Percentiles rank a stretch among this genome's conserved stretches.
Evolutionary conservation across 2,329 filamentous ascomycete genomes (phyloP).

Genomic region (Sporothrix euskadiensis): DNA sequence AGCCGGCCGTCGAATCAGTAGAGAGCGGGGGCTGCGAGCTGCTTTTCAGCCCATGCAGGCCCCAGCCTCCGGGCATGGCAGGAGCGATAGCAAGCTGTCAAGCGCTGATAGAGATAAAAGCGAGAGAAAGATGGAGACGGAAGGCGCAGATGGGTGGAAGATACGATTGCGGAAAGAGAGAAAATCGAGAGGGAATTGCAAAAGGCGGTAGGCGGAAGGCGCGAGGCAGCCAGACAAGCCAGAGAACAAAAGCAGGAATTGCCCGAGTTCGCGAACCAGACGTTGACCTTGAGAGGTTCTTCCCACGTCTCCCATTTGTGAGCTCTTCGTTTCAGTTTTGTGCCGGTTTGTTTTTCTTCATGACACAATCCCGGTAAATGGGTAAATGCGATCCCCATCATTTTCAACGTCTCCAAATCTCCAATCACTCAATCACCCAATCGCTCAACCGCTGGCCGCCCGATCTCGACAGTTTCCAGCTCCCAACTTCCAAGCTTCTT

Average conservation of each 20-base stretch:
- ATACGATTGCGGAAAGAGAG: no score
- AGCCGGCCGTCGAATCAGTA: constrained; percentile 17
- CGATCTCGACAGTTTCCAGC: not conserved
- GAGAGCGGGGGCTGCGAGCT: constrained; percentile 7
- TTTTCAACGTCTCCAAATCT: not conserved
- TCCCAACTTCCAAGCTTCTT: not conserved
- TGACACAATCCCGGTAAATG: not conserved
- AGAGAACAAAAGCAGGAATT: constrained; percentile 8
- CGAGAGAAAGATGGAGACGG: not conserved
- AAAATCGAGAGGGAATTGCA: not conserved
- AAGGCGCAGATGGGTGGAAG: not conserved
- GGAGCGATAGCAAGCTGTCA: not conserved
- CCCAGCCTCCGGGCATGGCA: constrained; percentile 16
- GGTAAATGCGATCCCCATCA: not conserved
- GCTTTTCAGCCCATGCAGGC: constrained; percentile 27
- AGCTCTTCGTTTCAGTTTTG: not conserved
- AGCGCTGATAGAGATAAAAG: not conserved
- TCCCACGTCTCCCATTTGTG: constrained; percentile 2
- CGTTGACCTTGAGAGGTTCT: not conserved
- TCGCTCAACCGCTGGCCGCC: not conserved
- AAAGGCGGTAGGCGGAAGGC: not conserved
- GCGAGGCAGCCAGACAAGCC: not conserved
- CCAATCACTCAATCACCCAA: not conserved
- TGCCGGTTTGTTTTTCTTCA: not conserved
- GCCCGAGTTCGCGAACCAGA: not conserved